Evolutionary conservation across 208 protist genomes (phyloP), one percentile per base, ranked within the genome.

Genomic region (Leishmania aethiopica): DNA sequence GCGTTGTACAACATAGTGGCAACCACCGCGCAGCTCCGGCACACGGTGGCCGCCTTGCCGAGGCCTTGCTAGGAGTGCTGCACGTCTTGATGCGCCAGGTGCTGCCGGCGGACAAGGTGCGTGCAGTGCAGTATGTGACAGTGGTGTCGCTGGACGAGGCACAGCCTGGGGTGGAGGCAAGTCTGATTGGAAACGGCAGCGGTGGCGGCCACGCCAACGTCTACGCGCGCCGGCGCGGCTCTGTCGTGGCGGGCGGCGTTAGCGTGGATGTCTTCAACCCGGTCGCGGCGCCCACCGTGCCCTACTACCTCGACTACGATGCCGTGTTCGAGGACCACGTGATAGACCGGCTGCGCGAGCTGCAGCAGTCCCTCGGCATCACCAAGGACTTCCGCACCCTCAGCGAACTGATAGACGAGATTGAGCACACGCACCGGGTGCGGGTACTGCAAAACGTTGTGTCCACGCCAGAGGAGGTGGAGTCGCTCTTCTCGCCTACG

Each of bases 1-100:
- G 86, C 83, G 25, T 75, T 95, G 11, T 97, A 95, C 84, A 91
- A 95, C 80, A 81, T 97, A 53, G 88, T 95, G n/a, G 93, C 88
- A 0, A 88, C 84, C 6, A 84, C 84, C 17, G 88, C 89, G 72
- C 90, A 91, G 78, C 85, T 93, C 35, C 69, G 80, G 49, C 75
- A 88, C 53, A 84, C 91, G 25, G 86, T 84, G 35, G 86, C 84
- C 89, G 94, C 59, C 90, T 95, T 75, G 94, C 94, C 35, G 92
- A 97, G 80, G 86, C 89, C n/a, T 84, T 97, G 47, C 85, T 97
- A 6, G 94, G 94, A 71, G 86, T 95, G 37, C 79, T 95, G 82
- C 94, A 97, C 83, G 86, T 92, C 47, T 81, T 95, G 71, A 83
- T 85, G 74, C 90, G 89, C 53, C 85, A 94, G 77, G 90, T 96